Conservation (phyloP, 345 rosid species). For the Lepidium didymum region DNA sequence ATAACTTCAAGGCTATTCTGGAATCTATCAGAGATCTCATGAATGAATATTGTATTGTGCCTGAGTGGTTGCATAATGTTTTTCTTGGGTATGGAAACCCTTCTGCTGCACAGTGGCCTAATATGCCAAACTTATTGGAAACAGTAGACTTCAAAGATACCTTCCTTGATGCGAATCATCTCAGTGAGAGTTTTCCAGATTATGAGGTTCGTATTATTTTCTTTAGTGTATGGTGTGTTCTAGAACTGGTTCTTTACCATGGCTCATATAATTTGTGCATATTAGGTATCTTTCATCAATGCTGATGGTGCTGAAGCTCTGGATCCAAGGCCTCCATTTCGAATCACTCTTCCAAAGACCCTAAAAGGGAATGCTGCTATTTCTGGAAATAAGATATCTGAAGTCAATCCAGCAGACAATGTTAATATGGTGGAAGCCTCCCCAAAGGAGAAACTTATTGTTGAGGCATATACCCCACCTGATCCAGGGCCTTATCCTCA, state of each 20-base stretch:
- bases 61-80: constrained; percentile 93
- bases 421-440: constrained; percentile 45
- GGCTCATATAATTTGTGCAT: constrained; percentile 14
- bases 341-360: constrained; percentile 65
- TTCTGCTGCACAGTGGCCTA: constrained; percentile 98
- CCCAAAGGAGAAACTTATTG: constrained; percentile 61
- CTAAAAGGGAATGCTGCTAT: constrained; percentile 63
- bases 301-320: constrained; percentile 56
- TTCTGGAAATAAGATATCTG: constrained; percentile 68
- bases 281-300: constrained; percentile 65
- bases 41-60: constrained; percentile 98
- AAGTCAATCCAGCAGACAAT: constrained; percentile 33
- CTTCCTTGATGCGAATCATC: constrained; percentile 71
- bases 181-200: constrained; percentile 65
- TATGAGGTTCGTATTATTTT: constrained; percentile 53
- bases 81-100: constrained; percentile 98
- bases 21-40: constrained; percentile 99
- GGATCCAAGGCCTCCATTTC: constrained; percentile 78
- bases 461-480: constrained; percentile 87
- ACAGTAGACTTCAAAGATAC: constrained; percentile 94
- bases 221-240: constrained; percentile 7
- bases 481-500: constrained; percentile 99
- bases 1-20: constrained; percentile 94
- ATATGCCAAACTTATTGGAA: constrained; percentile 92
- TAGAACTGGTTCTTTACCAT: constrained; percentile 8